Percentiles rank a stretch among this genome's conserved stretches.
Evolutionary conservation across 148 eudicot genomes (phyloP).

Genomic region (Silene uniflora): DNA sequence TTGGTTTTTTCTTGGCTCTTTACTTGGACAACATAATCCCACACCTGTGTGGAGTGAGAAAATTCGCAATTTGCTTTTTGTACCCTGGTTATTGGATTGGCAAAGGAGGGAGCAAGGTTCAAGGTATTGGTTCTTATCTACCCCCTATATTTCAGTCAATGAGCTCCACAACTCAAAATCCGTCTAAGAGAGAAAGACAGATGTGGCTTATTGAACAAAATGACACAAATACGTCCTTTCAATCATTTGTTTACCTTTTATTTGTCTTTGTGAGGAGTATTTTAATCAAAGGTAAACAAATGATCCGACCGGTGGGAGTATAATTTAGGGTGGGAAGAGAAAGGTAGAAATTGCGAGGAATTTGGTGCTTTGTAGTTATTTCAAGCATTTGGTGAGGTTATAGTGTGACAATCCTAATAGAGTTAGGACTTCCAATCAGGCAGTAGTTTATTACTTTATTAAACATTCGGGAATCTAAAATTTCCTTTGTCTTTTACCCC

Average conservation of each 20-base stretch:
- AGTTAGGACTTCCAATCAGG: not conserved
- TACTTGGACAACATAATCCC: constrained; percentile 88
- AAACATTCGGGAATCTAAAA: no score
- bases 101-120: constrained; percentile 60
- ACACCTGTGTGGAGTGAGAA: constrained; percentile 76
- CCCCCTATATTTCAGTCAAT: not conserved
- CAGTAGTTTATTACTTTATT: no score
- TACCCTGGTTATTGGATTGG: constrained; percentile 89
- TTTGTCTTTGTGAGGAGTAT: no score
- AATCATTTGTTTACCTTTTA: no score
- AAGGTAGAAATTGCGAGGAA: not conserved
- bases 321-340: no score
- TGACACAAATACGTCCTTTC: no score
- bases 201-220: no score
- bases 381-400: no score
- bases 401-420: not conserved
- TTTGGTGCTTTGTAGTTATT: no score
- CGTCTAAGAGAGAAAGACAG: not conserved
- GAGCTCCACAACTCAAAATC: not conserved
- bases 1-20: constrained; percentile 80
- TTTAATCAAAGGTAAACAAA: no score
- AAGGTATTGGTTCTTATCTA: constrained; percentile 36
- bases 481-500: not conserved
- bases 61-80: constrained; percentile 61
- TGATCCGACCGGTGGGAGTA: no score